phyloP scores from a whole-genome alignment of 768 basidiomycete genomes.

The Amanita jacksonii region DNA sequence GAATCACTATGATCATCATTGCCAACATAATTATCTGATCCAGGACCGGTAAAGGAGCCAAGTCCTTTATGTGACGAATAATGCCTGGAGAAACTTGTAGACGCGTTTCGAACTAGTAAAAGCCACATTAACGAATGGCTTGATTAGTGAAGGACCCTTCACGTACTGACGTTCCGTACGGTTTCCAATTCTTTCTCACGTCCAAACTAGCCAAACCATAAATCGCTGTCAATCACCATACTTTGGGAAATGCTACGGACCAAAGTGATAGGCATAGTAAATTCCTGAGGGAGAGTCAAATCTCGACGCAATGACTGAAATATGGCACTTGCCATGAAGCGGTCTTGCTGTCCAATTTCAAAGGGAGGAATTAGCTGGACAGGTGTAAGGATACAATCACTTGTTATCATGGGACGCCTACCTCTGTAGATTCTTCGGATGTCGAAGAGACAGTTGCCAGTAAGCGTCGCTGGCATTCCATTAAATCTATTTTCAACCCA shows the following conservation, averaged over 20 bases:
- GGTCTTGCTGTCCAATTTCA: slow-evolving; percentile 55
- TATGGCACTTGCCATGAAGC: slow-evolving; percentile 42
- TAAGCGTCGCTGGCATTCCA: slow-evolving; percentile 59
- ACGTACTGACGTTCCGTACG: slow-evolving; percentile 58
- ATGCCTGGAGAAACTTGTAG: slow-evolving; percentile 53
- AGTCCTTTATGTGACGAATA: slow-evolving; percentile 34
- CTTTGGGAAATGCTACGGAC: slow-evolving; percentile 23
- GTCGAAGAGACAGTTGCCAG: slow-evolving; percentile 48
- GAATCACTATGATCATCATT: slow-evolving; percentile 34
- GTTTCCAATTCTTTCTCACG: slow-evolving; percentile 62
- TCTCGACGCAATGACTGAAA: background rate
- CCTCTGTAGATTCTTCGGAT: slow-evolving; percentile 49
- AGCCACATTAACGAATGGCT: background rate
- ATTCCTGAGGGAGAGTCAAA: slow-evolving; percentile 34
- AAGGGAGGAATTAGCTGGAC: slow-evolving; percentile 57
- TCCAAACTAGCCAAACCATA: slow-evolving; percentile 39
- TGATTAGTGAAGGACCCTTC: background rate
- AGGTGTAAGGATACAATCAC: slow-evolving; percentile 10
- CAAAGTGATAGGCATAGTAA: slow-evolving; percentile 58
- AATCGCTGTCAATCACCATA: background rate
- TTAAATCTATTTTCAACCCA: slow-evolving; percentile 56
- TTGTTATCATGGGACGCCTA: slow-evolving; percentile 14
- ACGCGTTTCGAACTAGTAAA: slow-evolving; percentile 32
- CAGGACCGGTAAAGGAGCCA: slow-evolving; percentile 25
- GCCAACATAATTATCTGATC: slow-evolving; percentile 19